Evolutionary conservation across 2,329 filamentous ascomycete species (phyloP).

Genomic region (Truncatella angustata): DNA sequence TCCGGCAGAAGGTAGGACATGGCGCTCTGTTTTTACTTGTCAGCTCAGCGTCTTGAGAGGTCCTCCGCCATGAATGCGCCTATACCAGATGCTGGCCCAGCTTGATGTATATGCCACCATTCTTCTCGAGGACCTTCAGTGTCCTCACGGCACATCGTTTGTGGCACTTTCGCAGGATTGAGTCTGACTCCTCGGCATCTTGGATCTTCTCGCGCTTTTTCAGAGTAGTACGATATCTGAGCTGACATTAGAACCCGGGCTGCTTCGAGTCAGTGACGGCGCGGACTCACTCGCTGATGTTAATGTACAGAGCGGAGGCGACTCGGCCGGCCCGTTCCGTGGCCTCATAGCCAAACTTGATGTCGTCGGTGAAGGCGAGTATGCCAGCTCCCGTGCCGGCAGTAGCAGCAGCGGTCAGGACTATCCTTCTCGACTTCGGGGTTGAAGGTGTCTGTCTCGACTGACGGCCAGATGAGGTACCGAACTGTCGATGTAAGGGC

Average conservation of each 20-base stretch:
- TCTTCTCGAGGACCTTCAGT: conserved; percentile 83
- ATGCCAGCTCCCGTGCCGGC: conserved; percentile 47
- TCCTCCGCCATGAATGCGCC: background rate
- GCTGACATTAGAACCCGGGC: conserved; percentile 10
- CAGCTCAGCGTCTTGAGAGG: conserved; percentile 13
- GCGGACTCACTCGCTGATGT: conserved; percentile 76
- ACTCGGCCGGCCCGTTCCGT: conserved; percentile 78
- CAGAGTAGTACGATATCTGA: conserved; percentile 82
- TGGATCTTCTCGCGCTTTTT: conserved; percentile 64
- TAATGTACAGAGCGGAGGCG: conserved; percentile 68
- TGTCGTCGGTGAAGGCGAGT: conserved; percentile 63
- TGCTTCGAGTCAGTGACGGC: no score
- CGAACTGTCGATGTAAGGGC: conserved; percentile 20
- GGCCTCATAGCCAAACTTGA: conserved; percentile 73
- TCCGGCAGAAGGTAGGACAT: conserved; percentile 90
- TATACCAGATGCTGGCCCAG: conserved; percentile 84
- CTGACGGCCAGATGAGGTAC: conserved; percentile 19
- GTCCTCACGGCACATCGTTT: conserved; percentile 90
- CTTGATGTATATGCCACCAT: conserved; percentile 98
- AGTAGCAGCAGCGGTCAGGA: conserved; percentile 51
- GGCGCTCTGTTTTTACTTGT: conserved; percentile 63
- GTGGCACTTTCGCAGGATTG: conserved; percentile 78
- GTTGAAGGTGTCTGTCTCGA: conserved; percentile 19
- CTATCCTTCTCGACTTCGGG: conserved; percentile 16
- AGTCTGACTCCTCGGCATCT: conserved; percentile 63